Evolutionary conservation across 2,329 filamentous ascomycete species (phyloP).

Genomic region (Gremmenia infestans): DNA sequence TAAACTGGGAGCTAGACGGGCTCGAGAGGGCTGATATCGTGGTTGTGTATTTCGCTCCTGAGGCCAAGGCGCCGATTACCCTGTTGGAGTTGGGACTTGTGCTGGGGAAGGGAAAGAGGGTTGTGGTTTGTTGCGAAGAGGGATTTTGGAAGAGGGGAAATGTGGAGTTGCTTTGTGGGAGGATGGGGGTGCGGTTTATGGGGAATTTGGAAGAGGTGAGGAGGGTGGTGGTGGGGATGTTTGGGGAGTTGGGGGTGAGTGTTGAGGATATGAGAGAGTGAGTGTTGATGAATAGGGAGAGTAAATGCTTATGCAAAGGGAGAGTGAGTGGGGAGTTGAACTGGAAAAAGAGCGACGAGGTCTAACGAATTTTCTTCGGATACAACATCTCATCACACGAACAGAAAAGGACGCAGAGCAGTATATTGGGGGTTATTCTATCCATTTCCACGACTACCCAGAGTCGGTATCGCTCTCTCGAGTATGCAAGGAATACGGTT

Average conservation of each 20-base stretch:
- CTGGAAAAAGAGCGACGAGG: neutral
- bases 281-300: neutral
- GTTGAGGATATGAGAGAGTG: neutral
- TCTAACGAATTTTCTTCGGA: neutral
- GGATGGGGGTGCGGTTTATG: slow-evolving; percentile 33
- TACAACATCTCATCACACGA: neutral
- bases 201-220: slow-evolving; percentile 3
- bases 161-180: slow-evolving; percentile 51
- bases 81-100: slow-evolving; percentile 57
- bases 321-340: neutral
- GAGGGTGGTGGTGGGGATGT: neutral
- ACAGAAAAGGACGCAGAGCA: neutral
- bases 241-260: neutral
- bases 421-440: neutral
- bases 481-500: neutral
- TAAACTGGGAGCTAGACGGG: slow-evolving; percentile 57
- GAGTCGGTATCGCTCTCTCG: neutral
- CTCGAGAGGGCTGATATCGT: slow-evolving; percentile 49
- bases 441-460: neutral
- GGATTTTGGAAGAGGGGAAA: slow-evolving; percentile 56
- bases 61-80: slow-evolving; percentile 50
- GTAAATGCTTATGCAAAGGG: no score
- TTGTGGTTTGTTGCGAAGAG: slow-evolving; percentile 47
- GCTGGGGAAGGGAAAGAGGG: slow-evolving; percentile 35
- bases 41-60: slow-evolving; percentile 51